These are phyloP conservation scores for Xylariaceae sp. DNA, from an alignment of 2,329 filamentous ascomycete genomes.

Conservation along the genomic window DNA sequence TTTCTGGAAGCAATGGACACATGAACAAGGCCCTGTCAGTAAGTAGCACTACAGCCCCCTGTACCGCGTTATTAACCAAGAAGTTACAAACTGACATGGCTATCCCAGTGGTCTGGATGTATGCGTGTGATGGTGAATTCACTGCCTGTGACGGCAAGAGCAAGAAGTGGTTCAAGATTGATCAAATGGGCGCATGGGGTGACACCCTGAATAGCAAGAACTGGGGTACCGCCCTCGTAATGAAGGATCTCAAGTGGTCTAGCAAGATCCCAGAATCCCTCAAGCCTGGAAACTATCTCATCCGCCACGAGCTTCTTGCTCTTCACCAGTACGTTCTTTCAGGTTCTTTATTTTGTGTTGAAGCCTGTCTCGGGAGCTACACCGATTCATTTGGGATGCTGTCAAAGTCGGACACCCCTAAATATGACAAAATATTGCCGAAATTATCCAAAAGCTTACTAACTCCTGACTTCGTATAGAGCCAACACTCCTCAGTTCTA, in stretches of 20 bases:
- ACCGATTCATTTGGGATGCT: too few species aligned
- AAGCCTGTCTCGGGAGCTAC: background rate
- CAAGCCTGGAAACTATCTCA: slow-evolving; percentile 57
- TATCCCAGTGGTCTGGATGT: slow-evolving; percentile 52
- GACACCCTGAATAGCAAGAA: slow-evolving; percentile 46
- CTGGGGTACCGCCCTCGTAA: slow-evolving; percentile 52
- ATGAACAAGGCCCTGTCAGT: slow-evolving; percentile 58
- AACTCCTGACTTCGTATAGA: background rate
- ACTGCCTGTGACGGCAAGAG: slow-evolving; percentile 53
- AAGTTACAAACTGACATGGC: background rate
- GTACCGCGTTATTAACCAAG: too few species aligned
- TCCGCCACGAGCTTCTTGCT: slow-evolving; percentile 60
- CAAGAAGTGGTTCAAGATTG: slow-evolving; percentile 62
- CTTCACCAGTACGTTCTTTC: slow-evolving; percentile 47
- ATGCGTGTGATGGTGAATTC: slow-evolving; percentile 54
- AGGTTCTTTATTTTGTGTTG: slow-evolving; percentile 43
- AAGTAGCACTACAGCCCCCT: background rate
- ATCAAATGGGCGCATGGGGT: slow-evolving; percentile 53
- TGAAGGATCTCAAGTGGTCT: slow-evolving; percentile 50
- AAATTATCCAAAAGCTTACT: background rate
- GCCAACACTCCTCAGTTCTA: slow-evolving; percentile 52
- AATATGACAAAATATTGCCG: background rate
- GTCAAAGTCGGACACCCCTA: too few species aligned
- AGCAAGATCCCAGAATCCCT: slow-evolving; percentile 53
- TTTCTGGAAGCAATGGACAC: slow-evolving; percentile 60